Evolutionary conservation across 2,329 filamentous ascomycete genomes (phyloP).

Genomic region (Ceratocystis cubensis): DNA sequence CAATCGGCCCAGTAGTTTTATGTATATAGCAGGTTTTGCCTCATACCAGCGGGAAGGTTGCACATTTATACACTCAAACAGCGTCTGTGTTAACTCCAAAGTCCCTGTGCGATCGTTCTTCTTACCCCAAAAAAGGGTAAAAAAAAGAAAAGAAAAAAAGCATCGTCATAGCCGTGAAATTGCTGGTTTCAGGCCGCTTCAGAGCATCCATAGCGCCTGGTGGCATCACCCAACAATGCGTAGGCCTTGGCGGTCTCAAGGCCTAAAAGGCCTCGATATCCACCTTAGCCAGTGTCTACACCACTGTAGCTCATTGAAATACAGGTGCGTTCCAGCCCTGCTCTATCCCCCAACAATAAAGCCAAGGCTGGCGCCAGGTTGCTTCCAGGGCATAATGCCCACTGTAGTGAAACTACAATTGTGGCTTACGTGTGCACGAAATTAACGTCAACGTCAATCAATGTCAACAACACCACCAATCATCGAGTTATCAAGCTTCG

Average conservation of each 20-base stretch:
- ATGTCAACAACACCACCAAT: neutral
- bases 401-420: conserved; percentile 12
- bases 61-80: neutral
- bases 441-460: conserved; percentile 1
- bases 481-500: neutral
- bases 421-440: conserved; percentile 22
- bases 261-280: neutral
- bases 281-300: neutral
- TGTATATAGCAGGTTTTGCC: neutral
- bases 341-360: neutral
- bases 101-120: neutral
- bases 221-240: too few species aligned
- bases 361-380: neutral
- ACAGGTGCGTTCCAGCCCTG: neutral
- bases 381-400: neutral
- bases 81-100: neutral
- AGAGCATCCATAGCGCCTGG: too few species aligned
- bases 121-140: neutral
- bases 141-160: neutral
- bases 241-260: too few species aligned
- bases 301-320: neutral
- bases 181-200: too few species aligned
- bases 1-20: neutral
- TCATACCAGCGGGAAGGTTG: neutral
- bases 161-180: neutral